These are phyloP conservation scores for Draba incana DNA, from an alignment of 345 rosid species.

Conservation along the genomic window DNA sequence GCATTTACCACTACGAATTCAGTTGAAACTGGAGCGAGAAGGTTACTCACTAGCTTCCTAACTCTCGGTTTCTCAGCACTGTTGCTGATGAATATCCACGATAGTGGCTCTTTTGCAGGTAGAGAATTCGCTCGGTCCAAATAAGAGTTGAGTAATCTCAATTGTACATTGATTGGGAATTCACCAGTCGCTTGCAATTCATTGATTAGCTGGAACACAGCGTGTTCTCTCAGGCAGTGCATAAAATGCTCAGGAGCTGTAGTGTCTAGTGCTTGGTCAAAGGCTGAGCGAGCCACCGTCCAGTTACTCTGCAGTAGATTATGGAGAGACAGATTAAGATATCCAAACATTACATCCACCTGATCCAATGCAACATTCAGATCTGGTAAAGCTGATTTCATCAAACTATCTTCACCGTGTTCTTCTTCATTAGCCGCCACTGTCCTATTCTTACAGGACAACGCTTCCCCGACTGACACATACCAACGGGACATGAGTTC, in stretches of 20 bases:
- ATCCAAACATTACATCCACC: conserved; percentile 70
- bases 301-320: conserved; percentile 60
- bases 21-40: conserved; percentile 62
- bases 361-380: conserved; percentile 33
- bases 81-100: conserved; percentile 64
- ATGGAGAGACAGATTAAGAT: conserved; percentile 73
- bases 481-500: conserved; percentile 72
- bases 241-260: conserved; percentile 51
- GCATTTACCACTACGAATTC: conserved; percentile 57
- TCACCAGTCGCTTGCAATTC: conserved; percentile 44
- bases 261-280: conserved; percentile 63
- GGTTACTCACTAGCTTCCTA: conserved; percentile 56
- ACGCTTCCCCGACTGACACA: conserved; percentile 52
- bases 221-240: conserved; percentile 77
- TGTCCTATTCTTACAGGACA: conserved; percentile 34
- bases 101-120: conserved; percentile 54
- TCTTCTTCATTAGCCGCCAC: conserved; percentile 28
- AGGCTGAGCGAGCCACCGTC: conserved; percentile 53
- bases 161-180: conserved; percentile 46
- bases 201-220: conserved; percentile 51
- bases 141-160: conserved; percentile 58
- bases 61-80: conserved; percentile 59
- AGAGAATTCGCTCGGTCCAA: conserved; percentile 54
- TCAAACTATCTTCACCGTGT: conserved; percentile 26
- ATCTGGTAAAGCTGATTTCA: conserved; percentile 44